Evolutionary conservation across 1,139 yeast genomes (phyloP).

Genomic region (Kodamaea fungicola): DNA sequence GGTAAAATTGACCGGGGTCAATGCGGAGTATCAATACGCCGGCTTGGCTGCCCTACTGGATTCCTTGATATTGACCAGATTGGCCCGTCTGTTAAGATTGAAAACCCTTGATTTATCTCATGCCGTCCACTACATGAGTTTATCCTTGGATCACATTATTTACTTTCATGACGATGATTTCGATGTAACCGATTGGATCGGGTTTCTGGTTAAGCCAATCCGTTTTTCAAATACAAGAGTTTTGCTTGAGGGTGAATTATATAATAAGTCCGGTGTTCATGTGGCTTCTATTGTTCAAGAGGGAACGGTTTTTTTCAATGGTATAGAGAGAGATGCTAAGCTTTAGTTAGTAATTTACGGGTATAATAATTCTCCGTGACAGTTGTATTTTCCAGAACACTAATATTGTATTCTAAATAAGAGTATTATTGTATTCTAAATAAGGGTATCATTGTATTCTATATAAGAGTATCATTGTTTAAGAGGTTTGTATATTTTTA

Average conservation of each 20-base stretch:
- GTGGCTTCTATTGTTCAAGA: conserved; percentile 69
- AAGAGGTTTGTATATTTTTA: too few species aligned
- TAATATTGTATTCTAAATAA: too few species aligned
- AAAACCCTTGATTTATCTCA: conserved; percentile 17
- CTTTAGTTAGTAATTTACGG: conserved; percentile 2
- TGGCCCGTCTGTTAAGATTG: conserved; percentile 28
- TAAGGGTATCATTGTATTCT: too few species aligned
- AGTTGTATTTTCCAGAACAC: too few species aligned
- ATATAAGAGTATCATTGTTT: too few species aligned
- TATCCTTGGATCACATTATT: conserved; percentile 64
- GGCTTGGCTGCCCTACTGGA: conserved; percentile 66
- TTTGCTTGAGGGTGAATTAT: conserved; percentile 59
- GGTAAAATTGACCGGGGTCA: conserved; percentile 7
- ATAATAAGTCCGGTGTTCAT: conserved; percentile 46
- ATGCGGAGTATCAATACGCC: conserved; percentile 44
- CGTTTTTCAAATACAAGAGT: conserved; percentile 54
- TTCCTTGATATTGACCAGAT: conserved; percentile 49
- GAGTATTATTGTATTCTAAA: too few species aligned
- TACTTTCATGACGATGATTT: conserved; percentile 62
- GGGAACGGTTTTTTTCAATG: conserved; percentile 43
- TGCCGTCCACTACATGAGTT: conserved; percentile 40
- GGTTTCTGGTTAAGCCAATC: conserved; percentile 48
- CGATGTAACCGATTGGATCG: conserved; percentile 52
- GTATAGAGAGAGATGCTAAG: conserved; percentile 16
- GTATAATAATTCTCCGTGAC: background rate